Conservation (phyloP, 768 basidiomycete species). For the Boletus rubropictus region DNA sequence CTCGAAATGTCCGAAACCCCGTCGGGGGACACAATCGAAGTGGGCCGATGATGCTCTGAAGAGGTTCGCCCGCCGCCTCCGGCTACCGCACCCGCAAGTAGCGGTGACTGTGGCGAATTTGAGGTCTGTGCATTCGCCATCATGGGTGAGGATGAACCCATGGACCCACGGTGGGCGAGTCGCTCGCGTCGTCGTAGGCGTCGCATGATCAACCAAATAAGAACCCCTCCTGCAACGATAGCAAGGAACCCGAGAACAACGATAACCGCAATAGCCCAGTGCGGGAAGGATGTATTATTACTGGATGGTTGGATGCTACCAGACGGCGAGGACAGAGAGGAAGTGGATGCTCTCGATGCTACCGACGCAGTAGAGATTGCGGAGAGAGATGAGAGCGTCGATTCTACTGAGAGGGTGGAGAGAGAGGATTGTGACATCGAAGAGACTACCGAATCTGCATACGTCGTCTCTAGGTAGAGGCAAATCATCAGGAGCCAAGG, state of each 20-base stretch:
- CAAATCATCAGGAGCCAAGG: conserved; percentile 7
- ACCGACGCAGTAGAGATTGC: conserved; percentile 31
- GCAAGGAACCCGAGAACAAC: conserved; percentile 82
- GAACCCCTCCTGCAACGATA: conserved; percentile 60
- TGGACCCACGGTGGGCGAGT: conserved; percentile 61
- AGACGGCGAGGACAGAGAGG: conserved; percentile 20
- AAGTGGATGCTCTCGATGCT: conserved; percentile 34
- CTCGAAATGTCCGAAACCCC: conserved; percentile 70
- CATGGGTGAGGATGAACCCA: conserved; percentile 80
- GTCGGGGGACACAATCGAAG: conserved; percentile 52
- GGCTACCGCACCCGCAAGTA: conserved; percentile 34
- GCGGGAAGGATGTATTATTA: conserved; percentile 52
- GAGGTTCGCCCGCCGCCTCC: conserved; percentile 31
- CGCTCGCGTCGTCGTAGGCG: conserved; percentile 50
- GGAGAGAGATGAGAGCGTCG: conserved; percentile 7
- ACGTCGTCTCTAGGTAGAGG: conserved; percentile 58
- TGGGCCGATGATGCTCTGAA: conserved; percentile 30
- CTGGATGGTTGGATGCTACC: conserved; percentile 44
- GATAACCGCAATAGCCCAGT: conserved; percentile 90
- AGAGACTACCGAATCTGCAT: conserved; percentile 58
- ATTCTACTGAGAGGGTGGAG: conserved; percentile 32
- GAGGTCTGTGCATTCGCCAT: conserved; percentile 54
- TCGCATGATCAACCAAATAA: conserved; percentile 69
- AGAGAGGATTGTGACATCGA: conserved; percentile 42
- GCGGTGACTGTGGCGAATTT: conserved; percentile 42